Conservation (phyloP, 495 filamentous ascomycete genomes). For the Lindgomyces ingoldianus region DNA sequence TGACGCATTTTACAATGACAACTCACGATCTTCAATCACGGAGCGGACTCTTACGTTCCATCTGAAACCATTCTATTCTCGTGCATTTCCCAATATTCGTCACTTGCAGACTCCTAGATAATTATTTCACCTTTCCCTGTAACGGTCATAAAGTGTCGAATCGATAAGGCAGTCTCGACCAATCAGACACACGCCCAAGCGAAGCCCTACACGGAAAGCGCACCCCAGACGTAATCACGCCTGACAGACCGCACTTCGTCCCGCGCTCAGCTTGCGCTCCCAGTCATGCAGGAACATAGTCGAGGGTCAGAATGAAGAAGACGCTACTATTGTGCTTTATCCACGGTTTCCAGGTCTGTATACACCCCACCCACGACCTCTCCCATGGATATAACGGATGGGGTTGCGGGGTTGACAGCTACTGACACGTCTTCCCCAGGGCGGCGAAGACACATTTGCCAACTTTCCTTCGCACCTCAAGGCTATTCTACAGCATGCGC, state of each 20-base stretch:
- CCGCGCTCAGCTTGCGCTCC: constrained; percentile 4
- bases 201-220: constrained; percentile 3
- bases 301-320: constrained; percentile 69
- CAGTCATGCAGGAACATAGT: constrained; percentile 39
- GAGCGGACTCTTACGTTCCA: too few species aligned
- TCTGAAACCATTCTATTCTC: too few species aligned
- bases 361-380: too few species aligned
- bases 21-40: too few species aligned
- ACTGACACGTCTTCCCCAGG: constrained; percentile 55
- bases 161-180: neutral
- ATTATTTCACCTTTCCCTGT: too few species aligned
- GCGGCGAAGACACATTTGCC: constrained; percentile 84
- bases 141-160: too few species aligned
- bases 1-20: too few species aligned
- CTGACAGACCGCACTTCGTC: neutral
- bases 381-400: neutral
- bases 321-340: constrained; percentile 90
- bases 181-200: neutral
- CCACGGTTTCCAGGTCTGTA: constrained; percentile 99
- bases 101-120: too few species aligned
- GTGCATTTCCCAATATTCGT: too few species aligned
- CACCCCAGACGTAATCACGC: constrained; percentile 11
- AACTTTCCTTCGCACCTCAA: constrained; percentile 74
- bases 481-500: constrained; percentile 64
- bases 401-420: neutral